phyloP scores from a whole-genome alignment of 306 rosid species.

The Citrullus amarus region DNA sequence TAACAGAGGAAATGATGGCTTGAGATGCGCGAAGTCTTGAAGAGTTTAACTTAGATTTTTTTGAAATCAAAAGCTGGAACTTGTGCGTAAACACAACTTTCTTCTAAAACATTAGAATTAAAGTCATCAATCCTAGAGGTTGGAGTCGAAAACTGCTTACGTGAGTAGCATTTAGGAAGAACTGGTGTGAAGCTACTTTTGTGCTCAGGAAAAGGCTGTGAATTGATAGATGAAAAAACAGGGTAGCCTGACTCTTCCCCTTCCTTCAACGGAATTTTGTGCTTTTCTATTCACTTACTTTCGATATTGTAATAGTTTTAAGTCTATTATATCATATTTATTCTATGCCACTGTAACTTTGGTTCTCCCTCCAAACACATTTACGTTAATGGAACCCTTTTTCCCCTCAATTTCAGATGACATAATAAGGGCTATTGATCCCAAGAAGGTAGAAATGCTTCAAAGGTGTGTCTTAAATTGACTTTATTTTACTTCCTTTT shows the following conservation, averaged over 20 bases:
- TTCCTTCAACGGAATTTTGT: neutral
- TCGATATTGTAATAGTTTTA: neutral
- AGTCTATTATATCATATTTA: neutral
- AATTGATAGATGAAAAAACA: too few relatives aligned
- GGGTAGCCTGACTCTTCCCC: too few relatives aligned
- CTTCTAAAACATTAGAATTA: too few relatives aligned
- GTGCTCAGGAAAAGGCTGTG: neutral
- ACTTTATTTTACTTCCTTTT: neutral
- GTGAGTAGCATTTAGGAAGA: too few relatives aligned
- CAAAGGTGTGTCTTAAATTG: slow-evolving; percentile 48
- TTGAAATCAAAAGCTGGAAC: too few relatives aligned
- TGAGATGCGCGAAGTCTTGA: too few relatives aligned
- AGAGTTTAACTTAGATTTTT: too few relatives aligned
- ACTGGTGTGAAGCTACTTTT: too few relatives aligned
- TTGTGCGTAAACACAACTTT: too few relatives aligned
- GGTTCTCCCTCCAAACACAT: neutral
- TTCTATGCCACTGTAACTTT: neutral
- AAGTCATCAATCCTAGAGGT: too few relatives aligned
- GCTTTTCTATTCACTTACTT: neutral
- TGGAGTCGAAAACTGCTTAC: too few relatives aligned
- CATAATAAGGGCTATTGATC: slow-evolving; percentile 75
- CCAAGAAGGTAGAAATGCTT: slow-evolving; percentile 79
- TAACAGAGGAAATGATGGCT: too few relatives aligned
- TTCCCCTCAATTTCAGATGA: slow-evolving; percentile 45
- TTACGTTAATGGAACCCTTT: slow-evolving; percentile 1